phyloP scores from a whole-genome alignment of 2,329 filamentous ascomycete species.

The Rhytidhysteron rufulum region DNA sequence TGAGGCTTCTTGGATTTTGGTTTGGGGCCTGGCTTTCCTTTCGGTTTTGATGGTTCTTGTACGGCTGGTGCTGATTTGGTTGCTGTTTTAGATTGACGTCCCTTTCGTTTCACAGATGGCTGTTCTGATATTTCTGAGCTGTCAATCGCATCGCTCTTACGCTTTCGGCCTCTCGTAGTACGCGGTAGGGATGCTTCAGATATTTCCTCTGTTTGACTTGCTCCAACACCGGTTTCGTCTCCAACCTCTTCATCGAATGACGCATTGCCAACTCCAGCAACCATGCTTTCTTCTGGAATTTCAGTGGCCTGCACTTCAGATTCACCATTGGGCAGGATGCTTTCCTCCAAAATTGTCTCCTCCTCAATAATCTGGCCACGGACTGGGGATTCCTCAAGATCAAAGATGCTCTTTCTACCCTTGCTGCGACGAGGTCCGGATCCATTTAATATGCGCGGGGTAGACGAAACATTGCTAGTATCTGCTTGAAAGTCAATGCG shows the following conservation, averaged over 20 bases:
- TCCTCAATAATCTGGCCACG: slow-evolving; percentile 21
- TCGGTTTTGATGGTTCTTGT: background rate
- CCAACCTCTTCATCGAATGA: slow-evolving; percentile 15
- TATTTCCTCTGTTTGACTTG: slow-evolving; percentile 22
- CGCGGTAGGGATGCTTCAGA: slow-evolving; percentile 5
- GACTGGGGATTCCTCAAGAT: slow-evolving; percentile 29
- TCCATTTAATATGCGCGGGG: slow-evolving; percentile 27
- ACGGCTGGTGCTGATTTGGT: background rate
- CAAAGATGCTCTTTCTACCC: slow-evolving; percentile 24
- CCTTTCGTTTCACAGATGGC: slow-evolving; percentile 1
- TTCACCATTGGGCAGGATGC: slow-evolving; percentile 23
- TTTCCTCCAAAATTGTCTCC: slow-evolving; percentile 30
- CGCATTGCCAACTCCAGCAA: slow-evolving; percentile 26
- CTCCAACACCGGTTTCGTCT: slow-evolving; percentile 7
- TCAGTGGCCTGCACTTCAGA: slow-evolving; percentile 15
- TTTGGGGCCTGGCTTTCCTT: background rate
- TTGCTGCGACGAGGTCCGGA: slow-evolving; percentile 28
- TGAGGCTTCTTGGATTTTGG: background rate
- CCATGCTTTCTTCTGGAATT: slow-evolving; percentile 24
- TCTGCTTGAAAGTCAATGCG: too few species aligned
- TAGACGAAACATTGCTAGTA: slow-evolving; percentile 25
- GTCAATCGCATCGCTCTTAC: slow-evolving; percentile 23
- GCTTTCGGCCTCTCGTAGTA: slow-evolving; percentile 24
- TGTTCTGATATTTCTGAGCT: slow-evolving; percentile 13
- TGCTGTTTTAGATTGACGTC: background rate